Percentiles rank a stretch among this genome's conserved stretches.
Evolutionary conservation across 139 green algal genomes (phyloP).

Genomic region (Closterium sp.): DNA sequence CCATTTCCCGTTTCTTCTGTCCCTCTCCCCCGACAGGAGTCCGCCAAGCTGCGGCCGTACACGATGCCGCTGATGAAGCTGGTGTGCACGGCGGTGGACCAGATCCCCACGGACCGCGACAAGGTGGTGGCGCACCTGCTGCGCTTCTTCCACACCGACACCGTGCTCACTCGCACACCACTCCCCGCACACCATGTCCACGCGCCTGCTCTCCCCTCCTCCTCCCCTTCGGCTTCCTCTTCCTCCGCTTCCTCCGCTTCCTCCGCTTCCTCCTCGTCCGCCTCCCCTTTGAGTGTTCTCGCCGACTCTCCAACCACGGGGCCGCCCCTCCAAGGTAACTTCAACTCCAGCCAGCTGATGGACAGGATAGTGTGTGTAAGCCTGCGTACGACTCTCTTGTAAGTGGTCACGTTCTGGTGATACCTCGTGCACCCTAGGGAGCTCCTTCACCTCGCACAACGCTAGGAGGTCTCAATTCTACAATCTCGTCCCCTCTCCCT

Average conservation of each 20-base stretch:
- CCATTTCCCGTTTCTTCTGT: too few relatives aligned
- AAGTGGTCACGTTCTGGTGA: too few relatives aligned
- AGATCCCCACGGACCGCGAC: conserved; percentile 69
- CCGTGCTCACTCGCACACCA: conserved; percentile 59
- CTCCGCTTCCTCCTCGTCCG: not conserved
- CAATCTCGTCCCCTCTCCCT: not conserved
- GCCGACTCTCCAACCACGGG: not conserved
- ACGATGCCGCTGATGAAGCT: conserved; percentile 95
- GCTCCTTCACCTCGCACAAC: too few relatives aligned
- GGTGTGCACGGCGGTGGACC: conserved; percentile 84
- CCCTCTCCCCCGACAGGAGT: conserved; percentile 10
- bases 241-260: not conserved
- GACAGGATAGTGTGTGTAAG: not conserved
- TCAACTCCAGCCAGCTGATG: not conserved
- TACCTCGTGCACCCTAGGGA: too few relatives aligned
- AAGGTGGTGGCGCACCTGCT: conserved; percentile 76
- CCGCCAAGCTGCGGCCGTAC: conserved; percentile 62
- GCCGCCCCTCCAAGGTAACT: not conserved
- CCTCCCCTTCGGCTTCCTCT: not conserved
- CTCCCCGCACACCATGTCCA: not conserved
- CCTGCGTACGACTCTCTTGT: too few relatives aligned
- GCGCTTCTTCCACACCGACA: conserved; percentile 83
- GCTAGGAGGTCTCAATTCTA: too few relatives aligned
- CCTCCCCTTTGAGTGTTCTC: not conserved
- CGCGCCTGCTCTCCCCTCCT: not conserved